Percentiles rank a stretch among this genome's conserved stretches.
These are phyloP conservation scores for Helichrysum umbraculigerum DNA, from an alignment of 129 eudicot species.

Conservation along the genomic window DNA sequence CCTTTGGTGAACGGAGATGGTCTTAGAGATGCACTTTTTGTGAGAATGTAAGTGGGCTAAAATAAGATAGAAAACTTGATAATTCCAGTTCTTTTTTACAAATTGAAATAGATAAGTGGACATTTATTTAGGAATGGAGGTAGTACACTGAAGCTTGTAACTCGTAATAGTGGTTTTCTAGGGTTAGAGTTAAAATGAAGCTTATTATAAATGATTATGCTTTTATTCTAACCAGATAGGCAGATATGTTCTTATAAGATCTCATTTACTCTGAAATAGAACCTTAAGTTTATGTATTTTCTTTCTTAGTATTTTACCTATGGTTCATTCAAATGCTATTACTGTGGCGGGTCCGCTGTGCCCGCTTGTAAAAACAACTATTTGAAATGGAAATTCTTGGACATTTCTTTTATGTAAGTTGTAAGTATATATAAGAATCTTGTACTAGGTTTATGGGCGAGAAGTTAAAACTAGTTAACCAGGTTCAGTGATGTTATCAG, in stretches of 20 bases:
- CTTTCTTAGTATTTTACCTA: not conserved
- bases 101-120: not conserved
- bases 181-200: slow-evolving; percentile 7
- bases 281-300: not conserved
- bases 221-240: not conserved
- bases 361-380: not conserved
- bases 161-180: slow-evolving; percentile 1
- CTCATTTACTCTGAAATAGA: not conserved
- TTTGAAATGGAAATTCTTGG: not conserved
- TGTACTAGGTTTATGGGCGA: slow-evolving; percentile 3
- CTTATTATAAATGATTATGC: slow-evolving; percentile 1
- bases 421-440: not conserved
- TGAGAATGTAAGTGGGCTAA: too few species aligned
- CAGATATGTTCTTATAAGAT: not conserved
- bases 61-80: too few species aligned
- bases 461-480: not conserved
- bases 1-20: too few species aligned
- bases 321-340: not conserved
- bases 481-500: slow-evolving; percentile 13
- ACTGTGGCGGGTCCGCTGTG: not conserved
- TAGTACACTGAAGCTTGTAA: not conserved
- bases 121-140: not conserved
- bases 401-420: not conserved
- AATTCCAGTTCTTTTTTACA: too few species aligned
- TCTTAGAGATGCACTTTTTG: too few species aligned